These are phyloP conservation scores for Fusarium buxicola DNA, from an alignment of 2,329 filamentous ascomycete species.

Conservation along the genomic window DNA sequence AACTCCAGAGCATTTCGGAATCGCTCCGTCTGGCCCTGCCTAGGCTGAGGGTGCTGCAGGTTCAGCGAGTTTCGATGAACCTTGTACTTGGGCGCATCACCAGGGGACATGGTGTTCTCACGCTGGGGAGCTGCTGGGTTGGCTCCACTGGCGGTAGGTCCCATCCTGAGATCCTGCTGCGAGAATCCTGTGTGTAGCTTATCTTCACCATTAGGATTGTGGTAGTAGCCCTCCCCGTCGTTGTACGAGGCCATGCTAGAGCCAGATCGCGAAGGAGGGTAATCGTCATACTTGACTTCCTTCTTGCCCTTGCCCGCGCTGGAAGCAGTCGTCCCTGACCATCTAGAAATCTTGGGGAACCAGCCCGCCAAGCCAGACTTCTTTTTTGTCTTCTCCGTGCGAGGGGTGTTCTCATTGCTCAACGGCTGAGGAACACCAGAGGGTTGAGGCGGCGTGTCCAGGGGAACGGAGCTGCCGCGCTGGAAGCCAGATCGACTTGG, in stretches of 20 bases:
- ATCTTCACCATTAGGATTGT: conserved; percentile 69
- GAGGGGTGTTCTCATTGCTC: conserved; percentile 84
- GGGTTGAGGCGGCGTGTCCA: conserved; percentile 69
- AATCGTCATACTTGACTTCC: conserved; percentile 71
- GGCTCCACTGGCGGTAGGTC: conserved; percentile 37
- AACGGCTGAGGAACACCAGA: conserved; percentile 53
- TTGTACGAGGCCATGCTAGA: conserved; percentile 78
- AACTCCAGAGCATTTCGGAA: conserved; percentile 80
- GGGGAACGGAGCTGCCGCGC: conserved; percentile 65
- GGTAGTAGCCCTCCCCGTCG: conserved; percentile 65
- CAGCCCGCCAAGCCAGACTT: conserved; percentile 84
- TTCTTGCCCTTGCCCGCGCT: conserved; percentile 78
- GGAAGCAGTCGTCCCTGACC: conserved; percentile 96
- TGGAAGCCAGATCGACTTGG: conserved; percentile 64
- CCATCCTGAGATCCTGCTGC: conserved; percentile 55
- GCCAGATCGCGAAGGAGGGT: conserved; percentile 76
- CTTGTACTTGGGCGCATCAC: conserved; percentile 84
- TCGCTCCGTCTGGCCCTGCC: conserved; percentile 77
- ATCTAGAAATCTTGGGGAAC: conserved; percentile 94
- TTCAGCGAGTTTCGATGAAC: conserved; percentile 85
- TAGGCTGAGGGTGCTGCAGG: conserved; percentile 82
- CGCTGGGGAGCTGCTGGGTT: conserved; percentile 48
- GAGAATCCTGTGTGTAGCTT: conserved; percentile 69
- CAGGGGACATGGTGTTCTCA: conserved; percentile 65
- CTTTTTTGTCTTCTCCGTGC: conserved; percentile 81